Base-by-base conservation (phyloP, 345 rosid genomes). In the Eucalyptus erythrocorys region DNA sequence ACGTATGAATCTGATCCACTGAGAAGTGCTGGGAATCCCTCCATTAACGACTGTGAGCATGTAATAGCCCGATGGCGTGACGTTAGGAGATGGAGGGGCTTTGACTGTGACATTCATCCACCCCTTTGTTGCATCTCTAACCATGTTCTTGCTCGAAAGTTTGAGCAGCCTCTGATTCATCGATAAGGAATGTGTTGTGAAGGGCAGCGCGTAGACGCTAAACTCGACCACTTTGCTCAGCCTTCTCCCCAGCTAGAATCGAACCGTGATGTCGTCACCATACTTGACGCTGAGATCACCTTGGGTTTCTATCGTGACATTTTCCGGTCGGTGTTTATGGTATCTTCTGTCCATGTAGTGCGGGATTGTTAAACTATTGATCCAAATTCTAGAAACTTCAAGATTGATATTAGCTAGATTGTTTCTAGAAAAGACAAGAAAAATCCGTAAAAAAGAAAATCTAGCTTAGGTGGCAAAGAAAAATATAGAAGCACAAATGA, bases 51-150 rank as follows among this genome's bases (percentile, higher is more conserved):
- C 93, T 24, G 92, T 91, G 3, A 94, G 91, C 93, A 95, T 90
- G 88, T 93, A 95, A 91, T 95, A 95, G 81, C 94, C 95, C 2
- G 95, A 89, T 7, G 95, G 95, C 48, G 95, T 94, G 85, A 93
- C 93, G 12, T 92, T 89, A 32, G 94, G 91, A n/a, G 90, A 89
- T 14, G 93, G 93, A 37, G 96, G 96, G 13, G 93, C 92, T 89
- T 90, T 90, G 57, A 91, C 87, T 53, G 84, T 84, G 27, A 88
- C 91, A 15, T 59, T 91, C 49, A 86, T 45, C 89, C 81, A 85
- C 16, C 91, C 93, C 87, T 49, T 88, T 2, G 68, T 34, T 4
- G 19, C 53, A 21, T 53, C 50, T 89, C 53, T 88, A 48, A 34
- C 87, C 86, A 84, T 66, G 13, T 61, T 87, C 86, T 37, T 88